phyloP scores from a whole-genome alignment of 208 protist genomes.

The Angomonas ambiguus region DNA sequence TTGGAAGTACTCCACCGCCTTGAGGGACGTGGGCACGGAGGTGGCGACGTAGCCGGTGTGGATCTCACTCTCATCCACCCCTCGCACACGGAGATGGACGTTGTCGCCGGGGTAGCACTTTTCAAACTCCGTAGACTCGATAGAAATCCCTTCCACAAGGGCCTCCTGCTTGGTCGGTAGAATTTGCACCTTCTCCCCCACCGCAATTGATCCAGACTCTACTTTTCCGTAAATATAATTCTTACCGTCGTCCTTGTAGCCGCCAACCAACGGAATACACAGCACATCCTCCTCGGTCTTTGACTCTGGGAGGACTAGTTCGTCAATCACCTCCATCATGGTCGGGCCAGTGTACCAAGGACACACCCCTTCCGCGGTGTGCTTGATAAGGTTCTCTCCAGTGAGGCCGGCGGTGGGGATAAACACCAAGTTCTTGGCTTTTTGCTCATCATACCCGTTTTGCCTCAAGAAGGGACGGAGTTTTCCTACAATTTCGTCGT shows the following conservation, averaged over 20 bases:
- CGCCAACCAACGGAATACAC: conserved; percentile 93
- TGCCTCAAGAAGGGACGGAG: conserved; percentile 95
- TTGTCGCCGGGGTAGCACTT: conserved; percentile 91
- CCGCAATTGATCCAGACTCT: conserved; percentile 89
- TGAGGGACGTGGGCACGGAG: conserved; percentile 72
- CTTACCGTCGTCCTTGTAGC: conserved; percentile 95
- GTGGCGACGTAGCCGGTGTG: conserved; percentile 89
- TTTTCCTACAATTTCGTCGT: conserved; percentile 94
- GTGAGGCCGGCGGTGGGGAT: conserved; percentile 95
- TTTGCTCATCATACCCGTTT: conserved; percentile 91
- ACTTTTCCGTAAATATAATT: conserved; percentile 93
- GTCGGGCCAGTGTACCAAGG: conserved; percentile 91
- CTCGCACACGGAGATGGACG: conserved; percentile 88
- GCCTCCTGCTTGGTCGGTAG: conserved; percentile 70
- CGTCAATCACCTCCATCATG: conserved; percentile 91
- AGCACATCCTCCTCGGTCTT: conserved; percentile 82
- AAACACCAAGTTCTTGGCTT: conserved; percentile 90
- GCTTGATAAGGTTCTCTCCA: conserved; percentile 92
- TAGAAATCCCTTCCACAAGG: conserved; percentile 80
- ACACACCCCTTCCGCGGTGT: conserved; percentile 54
- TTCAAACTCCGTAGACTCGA: conserved; percentile 90
- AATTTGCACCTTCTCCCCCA: conserved; percentile 88
- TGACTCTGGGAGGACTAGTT: conserved; percentile 71
- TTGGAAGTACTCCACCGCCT: conserved; percentile 91
- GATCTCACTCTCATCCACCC: conserved; percentile 85